These are phyloP conservation scores for Neostapfia colusana DNA, from an alignment of 176 grass and related monocot genomes.

Conservation along the genomic window DNA sequence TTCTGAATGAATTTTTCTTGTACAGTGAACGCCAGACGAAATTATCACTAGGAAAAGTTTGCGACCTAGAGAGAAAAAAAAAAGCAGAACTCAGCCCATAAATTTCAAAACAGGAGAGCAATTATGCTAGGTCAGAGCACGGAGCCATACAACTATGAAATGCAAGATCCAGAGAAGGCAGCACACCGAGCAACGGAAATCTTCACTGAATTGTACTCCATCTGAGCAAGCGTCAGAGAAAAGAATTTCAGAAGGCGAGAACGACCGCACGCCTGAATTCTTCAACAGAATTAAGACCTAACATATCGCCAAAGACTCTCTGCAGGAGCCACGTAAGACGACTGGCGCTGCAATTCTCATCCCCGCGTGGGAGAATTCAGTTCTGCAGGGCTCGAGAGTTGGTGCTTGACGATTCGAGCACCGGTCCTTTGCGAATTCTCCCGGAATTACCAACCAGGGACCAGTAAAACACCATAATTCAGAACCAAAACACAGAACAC, in stretches of 20 bases:
- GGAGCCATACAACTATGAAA: not conserved
- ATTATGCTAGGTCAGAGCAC: not conserved
- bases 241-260: constrained; percentile 21
- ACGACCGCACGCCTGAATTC: constrained; percentile 21
- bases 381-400: too few species aligned
- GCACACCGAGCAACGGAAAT: not conserved
- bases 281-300: constrained; percentile 7
- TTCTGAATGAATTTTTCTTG: not conserved
- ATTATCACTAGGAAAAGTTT: not conserved
- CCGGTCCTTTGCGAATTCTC: not conserved
- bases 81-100: not conserved
- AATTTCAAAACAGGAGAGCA: not conserved
- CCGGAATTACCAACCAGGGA: not conserved
- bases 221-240: not conserved
- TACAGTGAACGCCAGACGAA: not conserved
- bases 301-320: not conserved
- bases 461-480: not conserved
- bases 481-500: not conserved
- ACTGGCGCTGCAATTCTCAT: constrained; percentile 13
- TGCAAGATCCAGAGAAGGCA: constrained; percentile 30
- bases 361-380: not conserved
- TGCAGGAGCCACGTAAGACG: not conserved
- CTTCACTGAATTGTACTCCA: not conserved
- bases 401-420: not conserved
- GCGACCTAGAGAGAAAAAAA: not conserved